phyloP scores from a whole-genome alignment of 495 filamentous ascomycete genomes.

The Penicillium flavigenum region DNA sequence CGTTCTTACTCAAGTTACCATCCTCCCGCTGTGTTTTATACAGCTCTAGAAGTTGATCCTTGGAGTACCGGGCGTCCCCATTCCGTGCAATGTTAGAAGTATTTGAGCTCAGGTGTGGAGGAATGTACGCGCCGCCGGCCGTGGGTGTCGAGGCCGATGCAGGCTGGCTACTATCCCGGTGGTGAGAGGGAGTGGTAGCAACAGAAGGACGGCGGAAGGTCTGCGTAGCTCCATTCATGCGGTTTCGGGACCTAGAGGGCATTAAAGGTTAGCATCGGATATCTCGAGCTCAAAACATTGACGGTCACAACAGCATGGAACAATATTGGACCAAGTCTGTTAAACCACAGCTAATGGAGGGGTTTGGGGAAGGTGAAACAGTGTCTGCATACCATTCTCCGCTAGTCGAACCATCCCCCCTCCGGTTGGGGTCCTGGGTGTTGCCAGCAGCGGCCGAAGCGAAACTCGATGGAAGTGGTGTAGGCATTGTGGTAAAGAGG shows the following conservation, averaged over 20 bases:
- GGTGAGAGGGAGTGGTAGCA: slow-evolving; percentile 58
- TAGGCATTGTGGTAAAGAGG: slow-evolving; percentile 58
- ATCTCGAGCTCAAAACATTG: slow-evolving; percentile 14
- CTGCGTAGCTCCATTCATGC: slow-evolving; percentile 76
- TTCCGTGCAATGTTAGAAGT: slow-evolving; percentile 51
- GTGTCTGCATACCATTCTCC: slow-evolving; percentile 55
- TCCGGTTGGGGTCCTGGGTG: slow-evolving; percentile 53
- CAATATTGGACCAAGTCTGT: neutral
- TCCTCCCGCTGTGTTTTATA: slow-evolving; percentile 60
- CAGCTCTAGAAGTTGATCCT: slow-evolving; percentile 78
- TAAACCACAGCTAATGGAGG: neutral
- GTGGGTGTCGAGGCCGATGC: slow-evolving; percentile 51
- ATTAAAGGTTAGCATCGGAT: slow-evolving; percentile 27
- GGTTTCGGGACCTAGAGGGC: slow-evolving; percentile 57
- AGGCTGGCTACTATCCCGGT: slow-evolving; percentile 48
- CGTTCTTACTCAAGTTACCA: slow-evolving; percentile 57
- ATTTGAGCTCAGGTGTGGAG: slow-evolving; percentile 59
- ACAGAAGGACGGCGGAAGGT: slow-evolving; percentile 84
- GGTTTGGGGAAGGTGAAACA: slow-evolving; percentile 14
- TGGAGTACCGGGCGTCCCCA: slow-evolving; percentile 71
- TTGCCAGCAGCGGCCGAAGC: slow-evolving; percentile 79
- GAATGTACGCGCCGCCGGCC: slow-evolving; percentile 55
- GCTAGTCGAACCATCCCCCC: slow-evolving; percentile 54
- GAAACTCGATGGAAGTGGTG: slow-evolving; percentile 78
- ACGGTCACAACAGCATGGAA: neutral